A percentile compares a stretch with the other conserved stretches of the same genome.
phyloP scores from a whole-genome alignment of 2,329 filamentous ascomycete species.

The Onygenales sp. region DNA sequence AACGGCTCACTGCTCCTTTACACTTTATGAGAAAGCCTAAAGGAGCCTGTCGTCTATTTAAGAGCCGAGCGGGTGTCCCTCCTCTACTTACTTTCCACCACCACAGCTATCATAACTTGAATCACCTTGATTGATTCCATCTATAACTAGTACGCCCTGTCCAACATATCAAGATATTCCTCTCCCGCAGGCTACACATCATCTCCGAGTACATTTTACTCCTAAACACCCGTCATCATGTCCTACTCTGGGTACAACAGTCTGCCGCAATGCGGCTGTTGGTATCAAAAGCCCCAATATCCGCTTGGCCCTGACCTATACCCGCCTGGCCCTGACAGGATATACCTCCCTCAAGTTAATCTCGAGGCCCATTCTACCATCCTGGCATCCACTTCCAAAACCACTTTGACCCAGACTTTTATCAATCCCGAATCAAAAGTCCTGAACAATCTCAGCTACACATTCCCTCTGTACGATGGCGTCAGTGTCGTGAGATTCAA shows the following conservation, averaged over 20 bases:
- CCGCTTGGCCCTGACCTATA: not conserved
- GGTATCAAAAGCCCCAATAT: not conserved
- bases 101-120: no score
- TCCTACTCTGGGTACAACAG: not conserved
- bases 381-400: constrained; percentile 44
- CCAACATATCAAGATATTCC: no score
- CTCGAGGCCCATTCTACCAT: constrained; percentile 53
- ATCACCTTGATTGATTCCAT: no score
- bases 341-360: constrained; percentile 50
- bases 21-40: no score
- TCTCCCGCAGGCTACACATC: not conserved
- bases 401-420: constrained; percentile 51
- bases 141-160: no score
- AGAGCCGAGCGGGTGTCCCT: no score
- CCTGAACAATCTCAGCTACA: constrained; percentile 52
- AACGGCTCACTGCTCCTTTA: no score
- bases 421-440: constrained; percentile 43
- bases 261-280: not conserved
- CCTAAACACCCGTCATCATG: not conserved
- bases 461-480: constrained; percentile 64
- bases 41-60: no score
- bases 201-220: not conserved
- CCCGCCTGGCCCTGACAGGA: constrained; percentile 12
- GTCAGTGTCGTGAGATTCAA: constrained; percentile 60
- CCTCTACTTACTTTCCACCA: no score